These are phyloP conservation scores for Conringia planisiliqua DNA, from an alignment of 345 rosid genomes.

Conservation along the genomic window DNA sequence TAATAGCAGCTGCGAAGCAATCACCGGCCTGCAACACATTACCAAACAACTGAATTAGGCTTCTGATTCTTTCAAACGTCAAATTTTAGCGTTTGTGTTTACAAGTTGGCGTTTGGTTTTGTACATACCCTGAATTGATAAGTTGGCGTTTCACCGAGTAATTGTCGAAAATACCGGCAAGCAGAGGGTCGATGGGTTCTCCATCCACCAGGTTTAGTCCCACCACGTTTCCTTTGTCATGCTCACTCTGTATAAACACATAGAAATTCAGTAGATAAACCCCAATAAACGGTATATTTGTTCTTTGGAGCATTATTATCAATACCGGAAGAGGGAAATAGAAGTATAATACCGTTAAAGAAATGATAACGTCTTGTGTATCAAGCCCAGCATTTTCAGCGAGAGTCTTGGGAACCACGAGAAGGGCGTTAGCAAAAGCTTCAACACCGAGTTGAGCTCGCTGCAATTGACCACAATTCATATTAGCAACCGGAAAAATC, in stretches of 20 bases:
- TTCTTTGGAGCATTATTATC: not conserved
- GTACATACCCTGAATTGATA: slow-evolving; percentile 79
- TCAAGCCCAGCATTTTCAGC: slow-evolving; percentile 97
- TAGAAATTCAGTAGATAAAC: not conserved
- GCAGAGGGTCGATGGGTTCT: slow-evolving; percentile 82
- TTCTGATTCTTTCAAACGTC: not conserved
- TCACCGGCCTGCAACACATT: slow-evolving; percentile 71
- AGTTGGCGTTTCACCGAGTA: slow-evolving; percentile 95
- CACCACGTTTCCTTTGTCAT: slow-evolving; percentile 81
- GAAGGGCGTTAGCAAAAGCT: slow-evolving; percentile 97
- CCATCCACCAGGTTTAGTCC: slow-evolving; percentile 83
- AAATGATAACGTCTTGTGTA: slow-evolving; percentile 88
- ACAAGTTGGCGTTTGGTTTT: not conserved
- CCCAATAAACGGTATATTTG: not conserved
- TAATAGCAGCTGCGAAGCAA: slow-evolving; percentile 86
- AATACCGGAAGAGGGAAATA: not conserved
- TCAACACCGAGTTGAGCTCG: slow-evolving; percentile 97
- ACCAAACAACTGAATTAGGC: not conserved
- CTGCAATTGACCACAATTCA: slow-evolving; percentile 38
- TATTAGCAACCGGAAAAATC: not conserved
- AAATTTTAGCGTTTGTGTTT: not conserved
- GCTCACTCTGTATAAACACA: slow-evolving; percentile 69
- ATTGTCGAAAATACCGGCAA: slow-evolving; percentile 93
- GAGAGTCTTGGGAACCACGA: slow-evolving; percentile 92
- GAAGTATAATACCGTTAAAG: slow-evolving; percentile 58